These are phyloP conservation scores for Athelia psychrophila DNA, from an alignment of 1,284 basidiomycete genomes.

Conservation along the genomic window DNA sequence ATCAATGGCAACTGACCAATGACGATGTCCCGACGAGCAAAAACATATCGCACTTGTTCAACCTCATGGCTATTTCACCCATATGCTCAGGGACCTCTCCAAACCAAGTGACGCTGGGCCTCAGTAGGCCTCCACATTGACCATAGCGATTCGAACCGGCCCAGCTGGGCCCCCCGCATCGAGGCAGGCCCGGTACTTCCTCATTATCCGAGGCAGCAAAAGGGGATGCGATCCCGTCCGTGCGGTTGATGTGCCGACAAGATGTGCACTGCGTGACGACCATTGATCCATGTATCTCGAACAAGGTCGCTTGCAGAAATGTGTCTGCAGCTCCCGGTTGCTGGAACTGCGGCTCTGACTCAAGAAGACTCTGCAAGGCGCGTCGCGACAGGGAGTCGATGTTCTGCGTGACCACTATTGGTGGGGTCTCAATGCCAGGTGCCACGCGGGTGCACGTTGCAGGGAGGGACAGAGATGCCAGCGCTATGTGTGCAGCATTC, in stretches of 20 bases:
- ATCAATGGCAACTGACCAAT: constrained; percentile 39
- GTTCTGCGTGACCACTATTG: constrained; percentile 59
- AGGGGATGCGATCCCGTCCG: constrained; percentile 49
- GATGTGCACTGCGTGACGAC: constrained; percentile 54
- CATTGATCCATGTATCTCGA: constrained; percentile 68
- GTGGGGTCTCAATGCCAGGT: constrained; percentile 42
- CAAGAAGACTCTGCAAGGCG: constrained; percentile 23
- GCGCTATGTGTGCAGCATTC: constrained; percentile 53
- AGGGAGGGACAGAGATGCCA: constrained; percentile 46
- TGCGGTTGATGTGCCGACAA: constrained; percentile 42
- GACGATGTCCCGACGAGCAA: constrained; percentile 66
- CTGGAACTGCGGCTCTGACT: neutral
- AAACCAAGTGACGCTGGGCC: constrained; percentile 70
- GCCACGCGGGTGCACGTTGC: constrained; percentile 31
- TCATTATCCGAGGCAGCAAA: constrained; percentile 51
- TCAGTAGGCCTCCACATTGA: constrained; percentile 28
- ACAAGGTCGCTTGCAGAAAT: constrained; percentile 13
- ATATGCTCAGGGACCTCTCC: constrained; percentile 48
- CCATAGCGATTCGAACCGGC: neutral
- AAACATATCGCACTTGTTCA: constrained; percentile 52
- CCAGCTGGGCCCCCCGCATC: constrained; percentile 45
- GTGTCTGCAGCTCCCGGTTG: too few relatives aligned
- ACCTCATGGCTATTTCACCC: constrained; percentile 39
- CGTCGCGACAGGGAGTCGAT: constrained; percentile 55
- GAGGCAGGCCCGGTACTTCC: constrained; percentile 42